A percentile compares a stretch with the other conserved stretches of the same genome.
These are phyloP conservation scores for Wakefieldia striispora DNA, from an alignment of 768 basidiomycete species.

Conservation along the genomic window DNA sequence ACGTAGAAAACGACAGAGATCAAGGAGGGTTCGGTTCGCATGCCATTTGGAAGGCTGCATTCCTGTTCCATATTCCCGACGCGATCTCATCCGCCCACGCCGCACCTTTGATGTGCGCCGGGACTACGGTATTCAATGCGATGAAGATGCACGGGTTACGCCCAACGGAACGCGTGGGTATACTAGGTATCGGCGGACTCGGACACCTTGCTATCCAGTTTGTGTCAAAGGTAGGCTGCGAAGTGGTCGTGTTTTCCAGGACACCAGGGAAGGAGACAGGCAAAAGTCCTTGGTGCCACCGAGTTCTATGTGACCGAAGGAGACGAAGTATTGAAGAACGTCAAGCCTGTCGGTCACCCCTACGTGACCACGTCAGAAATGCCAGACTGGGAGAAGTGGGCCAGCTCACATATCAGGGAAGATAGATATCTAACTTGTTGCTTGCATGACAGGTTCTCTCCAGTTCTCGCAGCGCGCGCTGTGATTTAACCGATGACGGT, in stretches of 20 bases:
- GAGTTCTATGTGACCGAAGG: conserved; percentile 20
- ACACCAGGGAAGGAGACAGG: conserved; percentile 24
- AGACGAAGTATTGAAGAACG: no score
- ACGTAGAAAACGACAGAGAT: conserved; percentile 13
- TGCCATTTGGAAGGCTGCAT: conserved; percentile 27
- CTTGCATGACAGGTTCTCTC: conserved; percentile 10
- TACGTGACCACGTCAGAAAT: no score
- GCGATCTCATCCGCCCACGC: conserved; percentile 21
- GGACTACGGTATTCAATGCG: conserved; percentile 24
- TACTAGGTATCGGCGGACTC: conserved; percentile 29
- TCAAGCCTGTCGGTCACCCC: no score
- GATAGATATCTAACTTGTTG: no score
- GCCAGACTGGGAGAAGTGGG: conserved; percentile 14
- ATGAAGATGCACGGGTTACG: conserved; percentile 20
- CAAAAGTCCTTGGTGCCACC: conserved; percentile 22
- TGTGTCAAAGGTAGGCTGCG: conserved; percentile 29
- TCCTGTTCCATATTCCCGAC: conserved; percentile 29
- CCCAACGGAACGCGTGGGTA: conserved; percentile 25
- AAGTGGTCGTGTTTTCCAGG: conserved; percentile 27
- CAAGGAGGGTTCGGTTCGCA: conserved; percentile 22
- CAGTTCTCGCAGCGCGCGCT: conserved; percentile 15
- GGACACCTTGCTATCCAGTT: conserved; percentile 30
- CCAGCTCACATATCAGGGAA: no score
- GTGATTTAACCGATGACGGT: conserved; percentile 20
- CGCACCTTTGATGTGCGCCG: conserved; percentile 31